Evolutionary conservation across 805 yeast species (phyloP).

Genomic region (Spathaspora arborariae): DNA sequence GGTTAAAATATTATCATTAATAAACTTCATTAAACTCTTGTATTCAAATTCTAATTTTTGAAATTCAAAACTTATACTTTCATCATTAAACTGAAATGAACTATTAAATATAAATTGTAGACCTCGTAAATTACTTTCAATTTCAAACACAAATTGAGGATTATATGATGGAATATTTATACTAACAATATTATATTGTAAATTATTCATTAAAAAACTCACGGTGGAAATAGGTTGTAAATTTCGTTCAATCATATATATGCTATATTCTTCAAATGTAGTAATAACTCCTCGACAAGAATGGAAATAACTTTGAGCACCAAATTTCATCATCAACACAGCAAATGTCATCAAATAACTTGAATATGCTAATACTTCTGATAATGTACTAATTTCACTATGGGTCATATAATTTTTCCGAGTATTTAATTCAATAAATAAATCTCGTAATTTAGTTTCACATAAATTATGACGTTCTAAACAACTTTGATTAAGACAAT

Average conservation of each 20-base stretch:
- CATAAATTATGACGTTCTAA: conserved; percentile 13
- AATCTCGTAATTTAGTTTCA: conserved; percentile 7
- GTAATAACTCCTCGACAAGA: conserved; percentile 5
- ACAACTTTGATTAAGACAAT: conserved; percentile 9
- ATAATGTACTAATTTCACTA: background rate
- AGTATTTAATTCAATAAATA: background rate
- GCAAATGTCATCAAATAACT: conserved; percentile 6
- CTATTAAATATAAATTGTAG: conserved; percentile 9
- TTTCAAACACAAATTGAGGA: conserved; percentile 18
- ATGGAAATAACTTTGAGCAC: conserved; percentile 12
- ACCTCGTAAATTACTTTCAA: conserved; percentile 11
- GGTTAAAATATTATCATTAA: conserved; percentile 15
- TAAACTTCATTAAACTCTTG: conserved; percentile 13
- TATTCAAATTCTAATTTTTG: conserved; percentile 11
- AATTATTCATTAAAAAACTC: conserved; percentile 8
- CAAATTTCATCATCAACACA: conserved; percentile 9
- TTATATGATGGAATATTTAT: conserved; percentile 23
- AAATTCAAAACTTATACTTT: conserved; percentile 1
- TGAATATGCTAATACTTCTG: conserved; percentile 5
- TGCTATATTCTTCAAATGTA: conserved; percentile 7
- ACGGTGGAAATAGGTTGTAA: conserved; percentile 3
- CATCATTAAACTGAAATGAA: background rate
- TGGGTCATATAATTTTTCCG: background rate
- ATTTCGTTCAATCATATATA: background rate
- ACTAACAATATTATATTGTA: conserved; percentile 12